Evolutionary conservation across 257 asterid species (phyloP).

Genomic region (Osmanthus fragrans): DNA sequence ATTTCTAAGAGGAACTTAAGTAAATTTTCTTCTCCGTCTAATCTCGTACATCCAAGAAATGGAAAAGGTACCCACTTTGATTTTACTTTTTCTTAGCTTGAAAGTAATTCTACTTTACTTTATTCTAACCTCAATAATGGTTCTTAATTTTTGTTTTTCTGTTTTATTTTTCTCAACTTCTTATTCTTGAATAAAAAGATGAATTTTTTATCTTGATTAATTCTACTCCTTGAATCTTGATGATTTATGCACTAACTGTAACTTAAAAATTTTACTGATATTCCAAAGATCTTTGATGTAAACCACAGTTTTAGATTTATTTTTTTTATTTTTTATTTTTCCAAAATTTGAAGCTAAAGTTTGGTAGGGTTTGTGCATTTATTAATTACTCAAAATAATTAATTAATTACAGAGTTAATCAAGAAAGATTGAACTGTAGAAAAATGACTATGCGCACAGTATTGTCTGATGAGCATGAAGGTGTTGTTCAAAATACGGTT

Average conservation of each 20-base stretch:
- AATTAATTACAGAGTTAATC: not conserved
- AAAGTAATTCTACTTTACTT: slow-evolving; percentile 4
- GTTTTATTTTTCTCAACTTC: not conserved
- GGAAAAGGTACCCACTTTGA: slow-evolving; percentile 39
- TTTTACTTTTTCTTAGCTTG: slow-evolving; percentile 2
- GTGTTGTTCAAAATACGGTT: slow-evolving; percentile 30
- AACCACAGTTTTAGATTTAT: not conserved
- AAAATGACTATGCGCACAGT: slow-evolving; percentile 47
- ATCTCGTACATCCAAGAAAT: not conserved
- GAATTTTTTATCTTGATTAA: not conserved
- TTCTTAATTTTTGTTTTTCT: not conserved
- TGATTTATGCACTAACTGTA: not conserved
- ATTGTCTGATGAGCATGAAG: slow-evolving; percentile 47
- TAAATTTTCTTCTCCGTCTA: not conserved
- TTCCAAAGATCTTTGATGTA: slow-evolving; percentile 1
- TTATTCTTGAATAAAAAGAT: not conserved
- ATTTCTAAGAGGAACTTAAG: not conserved
- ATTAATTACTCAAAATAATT: not conserved
- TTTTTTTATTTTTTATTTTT: no score
- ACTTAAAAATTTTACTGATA: slow-evolving; percentile 2
- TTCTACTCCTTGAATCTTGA: not conserved
- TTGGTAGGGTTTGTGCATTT: slow-evolving; percentile 25
- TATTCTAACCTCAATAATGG: not conserved
- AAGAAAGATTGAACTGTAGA: slow-evolving; percentile 21
- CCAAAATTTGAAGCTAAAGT: not conserved